Base-by-base conservation (phyloP, 345 rosid genomes). In the Combretum micranthum region DNA sequence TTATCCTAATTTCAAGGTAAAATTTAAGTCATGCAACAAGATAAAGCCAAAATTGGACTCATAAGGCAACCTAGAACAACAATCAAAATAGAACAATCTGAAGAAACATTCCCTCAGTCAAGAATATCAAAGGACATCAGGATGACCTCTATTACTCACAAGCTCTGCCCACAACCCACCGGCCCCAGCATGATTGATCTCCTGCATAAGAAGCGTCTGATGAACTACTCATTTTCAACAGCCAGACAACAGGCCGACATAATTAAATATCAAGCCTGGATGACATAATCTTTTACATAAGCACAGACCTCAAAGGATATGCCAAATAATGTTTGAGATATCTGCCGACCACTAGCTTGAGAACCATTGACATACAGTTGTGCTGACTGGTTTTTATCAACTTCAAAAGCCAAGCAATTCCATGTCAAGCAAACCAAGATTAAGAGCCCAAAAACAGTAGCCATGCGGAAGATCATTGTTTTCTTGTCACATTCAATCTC, bases 131-230 rank as follows among this genome's bases (percentile, higher is more conserved):
- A 23, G 51, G 63, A 62, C 47, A 52, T 45, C 21, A 52, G 10
- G 63, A 62, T 64, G 71, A 93, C 99, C 99, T 77, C 92, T 69
- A 74, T 93, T 93, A 80, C 75, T 80, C 48, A 93, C 97, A 67
- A 93, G 99, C 75, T 93, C 99, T 10, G 83, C 91, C 99, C 97
- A 93, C 69, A 89, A 61, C 50, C 99, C 99, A 75, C 99, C 99
- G 19, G 97, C 84, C 61, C 97, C 99, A 42, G 99, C 99, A 77
- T 89, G 99, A 72, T 89, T 89, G 63, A 93, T 93, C 82, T 93
- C 99, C 99, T 93, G 86, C 61, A 68, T 61, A 56, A 62, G 64
- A 56, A 52, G 5, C 39, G 39, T 32, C 9, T 4, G 9, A 5
- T 0, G 9, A 32, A 7, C 39, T 32, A 32, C 39, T 32, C 6